Evolutionary conservation across 257 asterid genomes (phyloP), one percentile per base, ranked within the genome.

Genomic region (Petunia secreta): DNA sequence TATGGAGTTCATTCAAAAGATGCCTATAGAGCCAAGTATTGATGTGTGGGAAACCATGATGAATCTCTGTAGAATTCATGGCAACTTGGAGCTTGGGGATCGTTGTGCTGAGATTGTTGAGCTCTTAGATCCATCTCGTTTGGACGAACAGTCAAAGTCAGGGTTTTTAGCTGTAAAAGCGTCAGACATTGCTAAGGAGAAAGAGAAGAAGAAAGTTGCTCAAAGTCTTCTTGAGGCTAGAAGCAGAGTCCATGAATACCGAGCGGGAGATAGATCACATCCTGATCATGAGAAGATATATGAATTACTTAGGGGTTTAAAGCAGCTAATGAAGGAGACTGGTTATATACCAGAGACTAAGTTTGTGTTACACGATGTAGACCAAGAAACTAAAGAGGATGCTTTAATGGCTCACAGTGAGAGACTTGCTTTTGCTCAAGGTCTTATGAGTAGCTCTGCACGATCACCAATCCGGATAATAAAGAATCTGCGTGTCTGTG

Each of bases 371-470:
- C 98, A 94, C 84, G 98, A 94, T 80, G 89, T 94, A 5, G 98
- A 93, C 79, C 92, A 78, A 38, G 98, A 94, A 83, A 83, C 88
- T 9, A 94, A 93, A 82, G 98, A 94, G 87, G 98, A 94, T 73
- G 96, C 96, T 71, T 91, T 93, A 36, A 86, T 94, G 91, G 91
- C 92, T 57, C 98, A 91, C 64, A 94, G 98, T 34, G 98, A 91
- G 89, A 87, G 97, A 71, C 97, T 91, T 71, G 98, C 98, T 11
- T 91, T 92, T 77, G 98, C 96, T 62, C 93, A 90, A 71, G 98
- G 96, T 80, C 87, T 94, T 82, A 52, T 94, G 88, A 85, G 84
- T 34, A 89, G 90, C 63, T 87, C 98, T 34, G 88, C 94, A 39
- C 90, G 98, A 71, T 55, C 89, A 4, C 75, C 89, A 9, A 68